Evolutionary conservation across 2,329 filamentous ascomycete genomes (phyloP), one percentile per base, ranked within the genome.

Genomic region (Celoporthe dispersa): DNA sequence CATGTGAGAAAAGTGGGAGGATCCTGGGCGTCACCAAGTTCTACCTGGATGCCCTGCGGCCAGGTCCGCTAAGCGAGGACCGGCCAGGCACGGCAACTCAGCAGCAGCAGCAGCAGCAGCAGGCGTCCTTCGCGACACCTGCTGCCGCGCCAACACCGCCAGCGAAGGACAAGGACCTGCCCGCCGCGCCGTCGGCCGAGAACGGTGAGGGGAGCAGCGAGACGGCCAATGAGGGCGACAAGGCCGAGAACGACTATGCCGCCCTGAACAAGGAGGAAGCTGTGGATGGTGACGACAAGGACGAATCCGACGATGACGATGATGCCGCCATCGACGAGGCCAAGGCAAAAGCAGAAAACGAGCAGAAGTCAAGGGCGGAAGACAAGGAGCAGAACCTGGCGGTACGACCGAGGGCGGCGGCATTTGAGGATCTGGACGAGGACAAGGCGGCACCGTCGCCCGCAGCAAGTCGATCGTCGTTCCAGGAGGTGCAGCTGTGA

Each of bases 1-100:
- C 94, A n/a, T 99, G 96, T 79, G 95, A 98, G 82, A 88, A 92
- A 74, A 94, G 93, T 79, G 95, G 95, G 60, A 90, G 94, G 71
- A 97, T 99, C 73, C 91, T 98, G 3, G 94, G 95, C 64, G 96
- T 98, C 39, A 91, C 96, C 75, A 94, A 94, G 75, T 99, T 98
- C 82, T 99, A 99, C 80, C 87, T 99, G 41, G 94, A 98, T 78
- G 96, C 95, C 33, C 81, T 87, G 75, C 81, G 85, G 55, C 84
- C 84, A 6, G 82, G 81, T 0, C 84, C 83, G 11, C 77, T 77
- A 11, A 65, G 74, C 71, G 80, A 83, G 65, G 79, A 82, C 67
- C 68, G 71, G 48, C 69, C 71, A 37, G 55, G 75, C 35, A 70
- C 66, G 19, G 60, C 78, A 22, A 60, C 76, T 2, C 73, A 74